Percentiles rank a stretch among this genome's conserved stretches.
Evolutionary conservation across 768 basidiomycete species (phyloP).

Genomic region (Filobasidium floriforme): DNA sequence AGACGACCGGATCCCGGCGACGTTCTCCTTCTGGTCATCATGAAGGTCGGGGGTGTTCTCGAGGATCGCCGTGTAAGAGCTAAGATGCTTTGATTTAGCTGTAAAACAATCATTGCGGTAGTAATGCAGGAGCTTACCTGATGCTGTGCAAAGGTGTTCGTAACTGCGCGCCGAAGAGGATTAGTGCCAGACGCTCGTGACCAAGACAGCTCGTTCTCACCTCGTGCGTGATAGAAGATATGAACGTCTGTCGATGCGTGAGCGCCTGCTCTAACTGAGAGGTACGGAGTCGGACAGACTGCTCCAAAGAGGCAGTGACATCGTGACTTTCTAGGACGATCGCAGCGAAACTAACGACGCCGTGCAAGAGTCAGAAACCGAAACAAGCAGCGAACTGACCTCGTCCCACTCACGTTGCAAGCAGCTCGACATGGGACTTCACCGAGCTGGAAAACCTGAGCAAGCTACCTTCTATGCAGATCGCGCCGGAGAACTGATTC

Average conservation of each 20-base stretch:
- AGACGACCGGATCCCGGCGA: slow-evolving; percentile 29
- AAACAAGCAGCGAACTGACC: too few species aligned
- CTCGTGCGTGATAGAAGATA: slow-evolving; percentile 34
- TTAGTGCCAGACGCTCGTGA: not conserved
- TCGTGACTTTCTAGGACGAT: slow-evolving; percentile 20
- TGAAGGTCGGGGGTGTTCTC: slow-evolving; percentile 32
- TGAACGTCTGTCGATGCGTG: slow-evolving; percentile 10
- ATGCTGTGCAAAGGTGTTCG: not conserved
- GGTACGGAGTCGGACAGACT: slow-evolving; percentile 15
- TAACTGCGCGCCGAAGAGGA: not conserved
- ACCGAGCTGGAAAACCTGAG: not conserved
- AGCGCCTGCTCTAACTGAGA: slow-evolving; percentile 18
- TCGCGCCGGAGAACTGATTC: slow-evolving; percentile 10
- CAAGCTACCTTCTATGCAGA: not conserved
- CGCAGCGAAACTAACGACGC: slow-evolving; percentile 16
- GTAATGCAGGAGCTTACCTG: not conserved
- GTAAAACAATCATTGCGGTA: not conserved
- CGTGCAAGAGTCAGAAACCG: not conserved
- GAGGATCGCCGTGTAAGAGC: slow-evolving; percentile 33
- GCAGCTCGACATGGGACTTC: slow-evolving; percentile 17
- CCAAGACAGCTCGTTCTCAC: slow-evolving; percentile 27
- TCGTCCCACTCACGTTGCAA: slow-evolving; percentile 13
- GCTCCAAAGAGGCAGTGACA: slow-evolving; percentile 10
- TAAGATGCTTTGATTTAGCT: slow-evolving; percentile 22
- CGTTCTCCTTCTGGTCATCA: slow-evolving; percentile 32